phyloP scores from a whole-genome alignment of 108 stramenopile genomes.

The Epithemia pelagica region DNA sequence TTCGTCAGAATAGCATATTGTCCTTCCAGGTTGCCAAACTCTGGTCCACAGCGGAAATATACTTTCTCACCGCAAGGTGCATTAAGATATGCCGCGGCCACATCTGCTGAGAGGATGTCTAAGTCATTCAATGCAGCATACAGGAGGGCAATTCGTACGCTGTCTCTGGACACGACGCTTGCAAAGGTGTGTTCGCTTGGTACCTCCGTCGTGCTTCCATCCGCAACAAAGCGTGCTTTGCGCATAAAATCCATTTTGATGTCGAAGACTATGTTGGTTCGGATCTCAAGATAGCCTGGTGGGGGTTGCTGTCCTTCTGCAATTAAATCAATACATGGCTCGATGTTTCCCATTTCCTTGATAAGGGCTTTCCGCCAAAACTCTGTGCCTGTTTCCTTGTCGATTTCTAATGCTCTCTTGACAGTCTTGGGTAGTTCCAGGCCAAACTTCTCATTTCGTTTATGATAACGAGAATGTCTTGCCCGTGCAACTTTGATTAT shows the following conservation, averaged over 20 bases:
- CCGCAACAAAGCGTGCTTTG: constrained; percentile 31
- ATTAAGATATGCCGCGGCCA: constrained; percentile 39
- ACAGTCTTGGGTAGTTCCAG: constrained; percentile 20
- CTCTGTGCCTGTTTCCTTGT: constrained; percentile 32
- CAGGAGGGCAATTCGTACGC: constrained; percentile 35
- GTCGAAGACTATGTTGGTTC: constrained; percentile 35
- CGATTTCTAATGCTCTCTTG: constrained; percentile 33
- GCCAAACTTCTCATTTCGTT: constrained; percentile 12
- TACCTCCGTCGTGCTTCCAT: constrained; percentile 22
- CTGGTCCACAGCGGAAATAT: constrained; percentile 22
- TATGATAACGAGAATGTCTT: not conserved
- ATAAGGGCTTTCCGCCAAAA: constrained; percentile 32
- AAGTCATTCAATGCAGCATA: constrained; percentile 38
- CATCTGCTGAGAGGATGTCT: constrained; percentile 31
- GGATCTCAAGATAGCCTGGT: not conserved
- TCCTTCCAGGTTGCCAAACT: constrained; percentile 28
- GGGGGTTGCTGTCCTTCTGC: constrained; percentile 14
- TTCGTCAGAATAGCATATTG: constrained; percentile 14
- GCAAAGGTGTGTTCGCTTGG: constrained; percentile 33
- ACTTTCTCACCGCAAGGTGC: constrained; percentile 26
- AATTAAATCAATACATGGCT: constrained; percentile 28
- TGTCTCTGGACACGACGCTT: constrained; percentile 42
- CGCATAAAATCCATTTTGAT: constrained; percentile 41
- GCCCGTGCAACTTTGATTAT: constrained; percentile 13
- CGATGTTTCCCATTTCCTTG: constrained; percentile 42